A percentile compares a stretch with the other conserved stretches of the same genome.
Conservation (phyloP, 139 green algal genomes). For the Closterium sp. region DNA sequence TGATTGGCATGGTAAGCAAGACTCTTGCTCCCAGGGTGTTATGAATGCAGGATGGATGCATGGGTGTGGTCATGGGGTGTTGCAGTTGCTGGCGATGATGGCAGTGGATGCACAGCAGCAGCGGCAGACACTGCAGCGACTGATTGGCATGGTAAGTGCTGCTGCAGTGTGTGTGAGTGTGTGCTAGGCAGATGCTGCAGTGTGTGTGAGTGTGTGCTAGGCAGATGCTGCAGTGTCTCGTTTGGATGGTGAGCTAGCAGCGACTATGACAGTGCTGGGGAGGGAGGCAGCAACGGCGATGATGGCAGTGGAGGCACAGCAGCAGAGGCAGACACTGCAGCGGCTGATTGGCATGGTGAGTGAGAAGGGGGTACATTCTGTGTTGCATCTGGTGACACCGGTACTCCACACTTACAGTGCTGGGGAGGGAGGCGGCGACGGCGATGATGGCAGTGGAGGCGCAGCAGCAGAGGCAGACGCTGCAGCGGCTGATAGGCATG, state of each 20-base stretch:
- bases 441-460: slow-evolving; percentile 40
- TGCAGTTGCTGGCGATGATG: no score
- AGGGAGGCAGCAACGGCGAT: slow-evolving; percentile 41
- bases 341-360: slow-evolving; percentile 38
- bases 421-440: slow-evolving; percentile 41
- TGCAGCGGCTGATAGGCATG: slow-evolving; percentile 44
- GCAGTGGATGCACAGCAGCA: slow-evolving; percentile 49
- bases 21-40: no score
- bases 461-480: slow-evolving; percentile 43
- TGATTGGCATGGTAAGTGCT: slow-evolving; percentile 36
- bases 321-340: slow-evolving; percentile 41
- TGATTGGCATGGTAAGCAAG: slow-evolving; percentile 39
- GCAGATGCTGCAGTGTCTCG: no score
- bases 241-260: no score
- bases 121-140: slow-evolving; percentile 37
- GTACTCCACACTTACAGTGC: no score
- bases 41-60: no score
- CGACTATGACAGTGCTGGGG: no score
- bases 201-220: not conserved
- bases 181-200: not conserved
- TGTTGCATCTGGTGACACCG: no score
- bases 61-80: no score
- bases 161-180: not conserved
- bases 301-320: slow-evolving; percentile 38
- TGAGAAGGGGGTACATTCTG: not conserved